A percentile compares a stretch with the other conserved stretches of the same genome.
phyloP scores from a whole-genome alignment of 768 basidiomycete species.

The Pisolithus sp. region DNA sequence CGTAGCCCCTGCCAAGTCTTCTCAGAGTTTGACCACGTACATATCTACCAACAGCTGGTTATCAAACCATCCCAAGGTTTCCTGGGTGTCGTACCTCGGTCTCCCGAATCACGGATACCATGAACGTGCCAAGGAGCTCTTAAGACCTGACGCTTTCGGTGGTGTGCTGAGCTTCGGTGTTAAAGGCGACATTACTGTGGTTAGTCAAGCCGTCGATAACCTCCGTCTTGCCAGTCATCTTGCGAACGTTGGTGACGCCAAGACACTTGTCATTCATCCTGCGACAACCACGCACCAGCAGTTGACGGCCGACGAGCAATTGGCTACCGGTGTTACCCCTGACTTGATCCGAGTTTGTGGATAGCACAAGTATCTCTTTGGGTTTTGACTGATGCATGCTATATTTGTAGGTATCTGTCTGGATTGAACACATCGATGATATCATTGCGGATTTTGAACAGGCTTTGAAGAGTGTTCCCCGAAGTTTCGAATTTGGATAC shows the following conservation, averaged over 20 bases:
- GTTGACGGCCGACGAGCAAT: slow-evolving; percentile 41
- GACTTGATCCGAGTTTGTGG: slow-evolving; percentile 50
- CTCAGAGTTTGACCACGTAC: too few relatives aligned
- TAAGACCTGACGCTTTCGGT: slow-evolving; percentile 51
- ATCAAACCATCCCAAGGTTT: slow-evolving; percentile 54
- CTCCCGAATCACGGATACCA: slow-evolving; percentile 57
- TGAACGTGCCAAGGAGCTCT: slow-evolving; percentile 46
- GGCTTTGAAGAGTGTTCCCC: slow-evolving; percentile 25
- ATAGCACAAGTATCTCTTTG: not conserved
- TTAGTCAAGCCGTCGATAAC: slow-evolving; percentile 60
- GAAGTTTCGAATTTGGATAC: not conserved
- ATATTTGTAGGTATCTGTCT: slow-evolving; percentile 32
- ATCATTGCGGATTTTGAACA: slow-evolving; percentile 44
- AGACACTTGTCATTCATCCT: slow-evolving; percentile 59
- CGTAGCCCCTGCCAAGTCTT: slow-evolving; percentile 1
- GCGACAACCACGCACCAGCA: slow-evolving; percentile 57
- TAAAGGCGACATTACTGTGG: slow-evolving; percentile 46
- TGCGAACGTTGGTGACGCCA: slow-evolving; percentile 65
- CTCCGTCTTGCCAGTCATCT: slow-evolving; percentile 67
- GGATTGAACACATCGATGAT: slow-evolving; percentile 39
- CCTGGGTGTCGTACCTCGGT: slow-evolving; percentile 79
- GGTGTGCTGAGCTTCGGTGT: slow-evolving; percentile 78
- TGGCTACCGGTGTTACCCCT: slow-evolving; percentile 43
- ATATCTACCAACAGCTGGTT: slow-evolving; percentile 36
- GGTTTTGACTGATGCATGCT: not conserved